Evolutionary conservation across 2,329 filamentous ascomycete species (phyloP), one percentile per base, ranked within the genome.

Genomic region (Trichophyton schoenleinii): DNA sequence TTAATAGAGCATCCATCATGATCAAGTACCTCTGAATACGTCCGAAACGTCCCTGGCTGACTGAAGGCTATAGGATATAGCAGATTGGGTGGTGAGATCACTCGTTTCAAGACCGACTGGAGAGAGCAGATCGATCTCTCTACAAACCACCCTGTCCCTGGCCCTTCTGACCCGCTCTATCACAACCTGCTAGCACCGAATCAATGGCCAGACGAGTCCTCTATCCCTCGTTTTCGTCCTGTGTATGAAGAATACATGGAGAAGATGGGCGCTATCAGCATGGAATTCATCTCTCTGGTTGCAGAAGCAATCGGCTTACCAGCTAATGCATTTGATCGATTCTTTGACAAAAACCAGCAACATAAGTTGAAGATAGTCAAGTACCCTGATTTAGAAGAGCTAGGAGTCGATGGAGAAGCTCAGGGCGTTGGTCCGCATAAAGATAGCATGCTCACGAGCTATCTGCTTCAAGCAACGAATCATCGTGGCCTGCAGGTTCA

Each of bases 351-450:
- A 0, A 74, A 80, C 48, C 80, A 78, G 77, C 89, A 94, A 75
- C 89, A 95, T 77, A 95, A 95, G 78, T 80, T 95, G 68, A 95
- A 95, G 77, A 86, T 95, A 63, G 86, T 95, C 63, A 89, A 88
- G 76, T 95, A 94, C 70, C 90, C 90, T 0, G 89, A 94, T 70
- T 73, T 82, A 11, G 73, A 76, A n/a, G 80, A 84, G 70, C 75
- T 88, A 1, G 82, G 80, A 0, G 71, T 79, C 3, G 75, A 68
- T 22, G 75, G 71, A 62, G 75, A 77, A 60, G 75, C 73, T 0
- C 81, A 83, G 66, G 81, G 81, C 31, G 81, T 91, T 0, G 89
- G 88, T 0, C 88, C 89, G 38, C 88, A 92, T 77, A 92, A 92
- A 73, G 89, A 92, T 72, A 87, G 83, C 67, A 92, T 94, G 88